A percentile compares a stretch with the other conserved stretches of the same genome.
These are phyloP conservation scores for Suhomyces maxii DNA, from an alignment of 1,139 yeast genomes.

Conservation along the genomic window DNA sequence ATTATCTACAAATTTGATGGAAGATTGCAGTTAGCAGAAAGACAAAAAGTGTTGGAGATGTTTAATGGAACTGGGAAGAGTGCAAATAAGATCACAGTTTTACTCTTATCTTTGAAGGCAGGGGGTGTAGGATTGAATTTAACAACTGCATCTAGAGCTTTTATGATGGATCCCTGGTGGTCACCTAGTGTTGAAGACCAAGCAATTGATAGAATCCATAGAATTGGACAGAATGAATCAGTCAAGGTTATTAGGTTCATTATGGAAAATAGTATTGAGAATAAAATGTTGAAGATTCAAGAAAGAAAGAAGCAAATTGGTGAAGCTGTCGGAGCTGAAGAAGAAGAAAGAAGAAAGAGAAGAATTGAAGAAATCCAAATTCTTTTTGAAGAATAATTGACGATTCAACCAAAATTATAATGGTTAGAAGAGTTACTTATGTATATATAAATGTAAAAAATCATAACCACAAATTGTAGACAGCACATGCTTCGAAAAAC, in stretches of 20 bases:
- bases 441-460: no score
- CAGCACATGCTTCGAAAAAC: no score
- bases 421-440: no score
- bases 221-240: slow-evolving; percentile 78
- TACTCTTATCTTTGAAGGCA: slow-evolving; percentile 80
- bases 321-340: slow-evolving; percentile 81
- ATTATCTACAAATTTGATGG: slow-evolving; percentile 76
- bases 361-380: slow-evolving; percentile 80
- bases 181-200: slow-evolving; percentile 92
- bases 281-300: slow-evolving; percentile 83
- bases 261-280: slow-evolving; percentile 84
- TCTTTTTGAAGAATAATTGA: slow-evolving; percentile 56
- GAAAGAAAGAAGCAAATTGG: slow-evolving; percentile 85
- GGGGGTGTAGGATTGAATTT: slow-evolving; percentile 95
- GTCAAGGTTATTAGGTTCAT: slow-evolving; percentile 82
- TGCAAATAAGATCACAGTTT: slow-evolving; percentile 46
- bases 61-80: slow-evolving; percentile 42
- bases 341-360: slow-evolving; percentile 67
- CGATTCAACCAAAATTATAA: neutral
- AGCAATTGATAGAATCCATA: slow-evolving; percentile 90
- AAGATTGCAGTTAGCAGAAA: slow-evolving; percentile 62
- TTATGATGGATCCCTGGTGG: slow-evolving; percentile 99
- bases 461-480: no score
- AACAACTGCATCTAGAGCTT: slow-evolving; percentile 83
- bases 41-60: slow-evolving; percentile 59